Base-by-base conservation (phyloP, 352 stramenopile species). In the Phytophthora lateralis region DNA sequence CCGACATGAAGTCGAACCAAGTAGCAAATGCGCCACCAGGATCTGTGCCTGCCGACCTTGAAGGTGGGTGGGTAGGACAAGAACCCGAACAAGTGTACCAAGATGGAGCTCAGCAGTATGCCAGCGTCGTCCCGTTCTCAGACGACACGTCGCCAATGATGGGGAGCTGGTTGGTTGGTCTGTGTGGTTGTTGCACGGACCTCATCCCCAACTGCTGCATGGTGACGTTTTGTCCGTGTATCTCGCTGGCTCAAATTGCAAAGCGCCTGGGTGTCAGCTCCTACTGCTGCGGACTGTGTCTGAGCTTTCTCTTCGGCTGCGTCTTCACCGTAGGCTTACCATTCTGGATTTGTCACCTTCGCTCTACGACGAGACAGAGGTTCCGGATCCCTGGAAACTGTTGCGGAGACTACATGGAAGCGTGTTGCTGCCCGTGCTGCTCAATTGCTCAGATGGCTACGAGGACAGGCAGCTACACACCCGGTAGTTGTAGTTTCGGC, bases 381-480 rank as follows among this genome's bases (percentile, higher is more conserved):
- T 85, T 80, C 48, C 46, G 70, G 37, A 81, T 89, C 42, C 69
- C 74, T 20, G 79, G 76, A 12, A 75, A 51, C 27, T 66, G 37
- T 4, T 75, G 46, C 32, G 34, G 43, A 11, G 79, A 89, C 42
- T 75, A 35, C 15, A 76, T 55, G 32, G 52, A 39, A 18, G 30
- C 76, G 5, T 73, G 66, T n/a, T 84, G 63, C 44, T 89, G 79
- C 47, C 54, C 62, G 14, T 80, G 68, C 64, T 88, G 75, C 57
- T 51, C 65, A n/a, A 69, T 89, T 41, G 75, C 79, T 17, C 79
- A 86, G 56, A 75, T 86, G 34, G 79, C 76, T 29, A 83, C 76
- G 18, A 73, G 78, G 62, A 30, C 70, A 2, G 78, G 78, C 41
- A 86, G 74, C 43, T 89, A 89, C 60, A 75, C 27, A 30, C 74